Base-by-base conservation (phyloP, 768 basidiomycete species). In the Infundibulicybe gibba region DNA sequence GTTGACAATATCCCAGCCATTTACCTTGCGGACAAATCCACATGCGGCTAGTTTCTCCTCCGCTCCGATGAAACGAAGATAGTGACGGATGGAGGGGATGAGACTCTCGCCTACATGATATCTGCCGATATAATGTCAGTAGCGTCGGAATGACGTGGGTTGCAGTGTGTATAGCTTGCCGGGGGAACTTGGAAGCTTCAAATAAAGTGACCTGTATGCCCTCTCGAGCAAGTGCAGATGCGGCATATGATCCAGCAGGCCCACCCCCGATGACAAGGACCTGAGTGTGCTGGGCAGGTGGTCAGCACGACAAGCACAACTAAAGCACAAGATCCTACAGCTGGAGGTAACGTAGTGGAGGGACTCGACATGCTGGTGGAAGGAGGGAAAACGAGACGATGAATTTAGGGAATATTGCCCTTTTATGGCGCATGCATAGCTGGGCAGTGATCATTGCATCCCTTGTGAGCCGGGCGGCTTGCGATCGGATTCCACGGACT, bases 31-130 rank as follows among this genome's bases (percentile, higher is more conserved):
- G 10, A 68, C 54, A 52, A 83, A 82, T 1, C 80, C 80, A 54
- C 76, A 60, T 32, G 63, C 67, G 10, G 60, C 61, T 17, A 83
- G 57, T 50, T 75, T 72, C 8, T 76, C 71, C 56, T 81, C 79
- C 25, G 75, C 77, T 5, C 70, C 80, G 40, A 83, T 79, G 59
- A 77, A 82, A 32, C 75, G 68, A 50, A 81, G 65, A 54, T 80
- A 80, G 48, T 75, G 78, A n/a, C 80, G 72, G 34, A 77, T 61
- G 2, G 80, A 82, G 4, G 80, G 80, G 49, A 83, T 80, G 21
- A 83, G 61, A 54, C 76, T 78, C 67, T 83, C 80, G 21, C 80
- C 80, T 43, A 79, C 63, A 58, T 80, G 78, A 56, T 80, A 83
- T 20, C 77, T 78, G 49, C n/a, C n/a, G n/a, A n/a, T n/a, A n/a